Conservation (phyloP, 371 early-diverging fungal genomes). For the Thermomucor indicae-seudaticae region DNA sequence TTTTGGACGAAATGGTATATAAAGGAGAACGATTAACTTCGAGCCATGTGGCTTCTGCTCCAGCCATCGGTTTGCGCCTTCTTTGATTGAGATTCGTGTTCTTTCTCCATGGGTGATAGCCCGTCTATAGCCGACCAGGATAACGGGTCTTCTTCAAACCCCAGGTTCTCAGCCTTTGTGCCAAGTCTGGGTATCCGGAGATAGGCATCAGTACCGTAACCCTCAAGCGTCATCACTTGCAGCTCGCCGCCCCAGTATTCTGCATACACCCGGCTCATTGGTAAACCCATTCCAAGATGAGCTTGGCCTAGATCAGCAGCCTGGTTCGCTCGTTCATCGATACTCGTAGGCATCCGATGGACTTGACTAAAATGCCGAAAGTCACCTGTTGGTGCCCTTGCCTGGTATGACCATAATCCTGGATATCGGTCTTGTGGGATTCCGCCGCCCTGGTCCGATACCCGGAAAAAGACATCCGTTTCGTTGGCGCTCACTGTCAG, state of each 20-base stretch:
- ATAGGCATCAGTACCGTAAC: slow-evolving; percentile 89
- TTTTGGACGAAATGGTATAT: too few relatives aligned
- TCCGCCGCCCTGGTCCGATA: slow-evolving; percentile 92
- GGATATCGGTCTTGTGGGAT: slow-evolving; percentile 61
- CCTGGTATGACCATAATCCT: slow-evolving; percentile 79
- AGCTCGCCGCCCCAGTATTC: slow-evolving; percentile 84
- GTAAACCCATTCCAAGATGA: slow-evolving; percentile 81
- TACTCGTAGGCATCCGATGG: slow-evolving; percentile 29
- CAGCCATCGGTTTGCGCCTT: background rate
- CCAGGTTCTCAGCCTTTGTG: slow-evolving; percentile 63
- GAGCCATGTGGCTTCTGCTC: background rate
- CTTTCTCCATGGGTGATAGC: background rate
- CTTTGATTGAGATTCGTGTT: background rate
- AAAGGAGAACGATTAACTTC: too few relatives aligned
- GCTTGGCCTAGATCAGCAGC: slow-evolving; percentile 20
- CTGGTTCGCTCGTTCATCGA: slow-evolving; percentile 28
- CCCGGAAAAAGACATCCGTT: slow-evolving; percentile 79
- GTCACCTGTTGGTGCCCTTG: slow-evolving; percentile 28
- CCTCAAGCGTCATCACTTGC: slow-evolving; percentile 70
- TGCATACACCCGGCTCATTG: slow-evolving; percentile 82
- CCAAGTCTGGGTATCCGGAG: slow-evolving; percentile 69
- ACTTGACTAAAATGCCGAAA: slow-evolving; percentile 30
- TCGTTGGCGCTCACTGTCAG: slow-evolving; percentile 79
- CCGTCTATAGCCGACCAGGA: background rate
- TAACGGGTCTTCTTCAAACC: slow-evolving; percentile 8